Evolutionary conservation across 495 filamentous ascomycete genomes (phyloP), one percentile per base, ranked within the genome.

Genomic region (Pyronema domesticum): DNA sequence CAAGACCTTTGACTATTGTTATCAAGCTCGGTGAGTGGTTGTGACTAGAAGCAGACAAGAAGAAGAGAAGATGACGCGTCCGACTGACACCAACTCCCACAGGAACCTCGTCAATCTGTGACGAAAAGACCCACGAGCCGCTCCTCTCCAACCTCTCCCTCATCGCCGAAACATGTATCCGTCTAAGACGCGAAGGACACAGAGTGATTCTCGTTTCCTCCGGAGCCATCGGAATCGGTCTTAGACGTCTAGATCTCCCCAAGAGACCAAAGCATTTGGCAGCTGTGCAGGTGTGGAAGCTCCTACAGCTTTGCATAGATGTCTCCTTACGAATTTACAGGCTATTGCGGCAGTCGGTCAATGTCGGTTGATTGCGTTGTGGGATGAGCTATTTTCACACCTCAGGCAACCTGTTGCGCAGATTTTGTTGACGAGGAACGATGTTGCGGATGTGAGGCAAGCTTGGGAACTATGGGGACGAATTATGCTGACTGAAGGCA

Each of bases 71-170:
- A 30, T 30, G 23, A 19, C 3, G 5, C n/a, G 23, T 9, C 5
- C 1, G 6, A 17, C 39, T 43, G 13, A 17, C 39, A 13, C 39
- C 13, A 6, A 43, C 14, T 33, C 23, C 23, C 46, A 11, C 55
- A 98, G 91, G 91, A 58, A 95, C 91, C 19, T 95, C 87, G 69
- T 98, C 91, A 11, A 95, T 98, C 59, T 91, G 96, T 49, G 84
- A 95, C 68, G 91, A 98, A 66, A 86, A 81, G 60, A 94, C 84
- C n/a, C 91, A 96, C 69, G 83, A 94, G 58, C 93, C 93, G n/a
- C 78, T 95, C 34, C 74, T 96, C 17, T 93, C 88, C 7, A 94
- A 86, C 54, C 70, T 98, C 50, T 84, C 82, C 51, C 70, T 84
- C 49, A 94, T 98, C 59, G 91, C 94, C 37, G 88, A 96, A 68